Conservation (phyloP, 495 filamentous ascomycete genomes). For the Penicillium robsamsonii region DNA sequence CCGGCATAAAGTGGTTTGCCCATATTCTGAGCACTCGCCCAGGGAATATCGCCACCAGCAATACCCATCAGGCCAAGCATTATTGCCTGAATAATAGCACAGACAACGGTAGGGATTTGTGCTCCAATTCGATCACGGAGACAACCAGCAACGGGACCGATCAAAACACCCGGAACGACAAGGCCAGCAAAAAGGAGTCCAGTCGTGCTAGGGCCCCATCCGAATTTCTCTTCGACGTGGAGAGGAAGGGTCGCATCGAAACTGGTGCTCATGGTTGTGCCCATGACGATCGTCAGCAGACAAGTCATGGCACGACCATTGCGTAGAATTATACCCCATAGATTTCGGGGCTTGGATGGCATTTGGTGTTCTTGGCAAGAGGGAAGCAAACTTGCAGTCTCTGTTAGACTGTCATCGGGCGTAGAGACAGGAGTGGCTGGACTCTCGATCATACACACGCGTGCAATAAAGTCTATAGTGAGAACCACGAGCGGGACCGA, state of each 20-base stretch:
- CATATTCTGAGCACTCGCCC: neutral
- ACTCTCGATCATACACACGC: slow-evolving; percentile 13
- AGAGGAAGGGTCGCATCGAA: slow-evolving; percentile 15
- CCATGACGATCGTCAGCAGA: neutral
- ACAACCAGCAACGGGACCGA: slow-evolving; percentile 17
- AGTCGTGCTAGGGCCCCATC: slow-evolving; percentile 9
- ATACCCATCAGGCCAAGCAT: neutral
- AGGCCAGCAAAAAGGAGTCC: slow-evolving; percentile 14
- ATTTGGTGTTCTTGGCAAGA: neutral
- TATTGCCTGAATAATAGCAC: neutral
- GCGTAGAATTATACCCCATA: neutral
- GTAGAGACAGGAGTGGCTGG: neutral
- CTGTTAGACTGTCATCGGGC: neutral
- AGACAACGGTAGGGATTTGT: slow-evolving; percentile 1
- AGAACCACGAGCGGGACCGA: slow-evolving; percentile 9
- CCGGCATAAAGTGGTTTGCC: neutral
- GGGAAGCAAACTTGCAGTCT: neutral
- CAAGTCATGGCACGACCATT: neutral
- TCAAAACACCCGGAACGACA: slow-evolving; percentile 6
- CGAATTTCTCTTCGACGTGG: slow-evolving; percentile 10
- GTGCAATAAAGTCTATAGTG: slow-evolving; percentile 7
- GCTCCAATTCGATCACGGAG: slow-evolving; percentile 13
- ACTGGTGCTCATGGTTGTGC: neutral
- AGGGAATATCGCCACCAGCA: slow-evolving; percentile 2
- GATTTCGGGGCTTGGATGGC: no score